phyloP scores from a whole-genome alignment of 768 basidiomycete genomes.

The Rhodotorula kratochvilovae region DNA sequence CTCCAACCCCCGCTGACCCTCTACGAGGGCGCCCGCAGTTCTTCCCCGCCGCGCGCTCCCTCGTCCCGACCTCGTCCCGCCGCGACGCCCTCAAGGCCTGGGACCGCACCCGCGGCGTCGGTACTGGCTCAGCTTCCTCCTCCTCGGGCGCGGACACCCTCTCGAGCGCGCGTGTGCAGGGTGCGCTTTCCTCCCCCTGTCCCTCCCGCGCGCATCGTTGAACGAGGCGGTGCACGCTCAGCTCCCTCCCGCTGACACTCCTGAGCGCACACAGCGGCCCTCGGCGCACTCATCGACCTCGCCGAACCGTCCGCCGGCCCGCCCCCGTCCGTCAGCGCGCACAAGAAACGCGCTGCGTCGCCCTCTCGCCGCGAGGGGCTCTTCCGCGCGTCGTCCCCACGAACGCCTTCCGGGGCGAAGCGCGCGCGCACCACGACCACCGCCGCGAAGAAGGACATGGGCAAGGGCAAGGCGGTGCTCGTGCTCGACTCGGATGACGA shows the following conservation, averaged over 20 bases:
- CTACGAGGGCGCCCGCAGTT: background rate
- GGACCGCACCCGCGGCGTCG: background rate
- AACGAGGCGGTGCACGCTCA: background rate
- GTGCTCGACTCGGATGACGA: constrained; percentile 14
- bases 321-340: fast-evolving
- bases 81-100: constrained; percentile 3
- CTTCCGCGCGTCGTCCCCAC: background rate
- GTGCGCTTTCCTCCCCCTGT: background rate
- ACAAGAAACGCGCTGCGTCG: background rate
- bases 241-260: background rate
- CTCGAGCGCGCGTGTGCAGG: background rate
- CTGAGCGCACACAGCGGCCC: background rate
- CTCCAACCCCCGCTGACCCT: background rate
- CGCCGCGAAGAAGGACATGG: background rate
- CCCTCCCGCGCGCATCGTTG: background rate
- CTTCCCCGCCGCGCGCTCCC: background rate
- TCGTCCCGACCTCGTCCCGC: background rate
- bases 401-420: background rate
- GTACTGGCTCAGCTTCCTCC: background rate
- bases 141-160: background rate
- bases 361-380: background rate
- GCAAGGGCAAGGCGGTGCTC: background rate
- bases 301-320: background rate
- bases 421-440: background rate
- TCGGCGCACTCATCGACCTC: constrained; percentile 1